phyloP scores from a whole-genome alignment of 176 grass and related monocot species.

The Rhynchospora tenuis region DNA sequence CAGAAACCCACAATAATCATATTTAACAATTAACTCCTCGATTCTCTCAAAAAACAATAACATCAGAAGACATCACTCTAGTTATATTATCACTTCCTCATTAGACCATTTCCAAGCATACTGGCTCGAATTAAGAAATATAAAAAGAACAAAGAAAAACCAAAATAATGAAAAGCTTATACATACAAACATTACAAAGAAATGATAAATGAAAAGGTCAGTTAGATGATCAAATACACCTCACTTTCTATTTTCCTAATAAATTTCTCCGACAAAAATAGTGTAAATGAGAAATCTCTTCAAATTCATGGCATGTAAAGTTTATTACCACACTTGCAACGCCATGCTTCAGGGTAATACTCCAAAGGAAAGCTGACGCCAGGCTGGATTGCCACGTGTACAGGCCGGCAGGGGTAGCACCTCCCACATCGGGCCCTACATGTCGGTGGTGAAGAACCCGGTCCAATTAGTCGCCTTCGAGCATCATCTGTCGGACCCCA shows the following conservation, averaged over 20 bases:
- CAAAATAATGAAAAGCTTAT: constrained; percentile 17
- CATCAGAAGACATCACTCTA: background rate
- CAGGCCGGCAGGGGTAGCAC: constrained; percentile 53
- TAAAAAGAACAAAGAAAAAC: background rate
- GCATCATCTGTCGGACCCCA: constrained; percentile 17
- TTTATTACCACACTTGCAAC: constrained; percentile 84
- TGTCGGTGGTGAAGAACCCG: constrained; percentile 70
- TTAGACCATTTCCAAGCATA: background rate
- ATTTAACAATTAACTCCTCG: background rate
- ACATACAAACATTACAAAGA: constrained; percentile 30
- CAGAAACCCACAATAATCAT: constrained; percentile 28
- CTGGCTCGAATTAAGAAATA: background rate
- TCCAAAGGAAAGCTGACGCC: constrained; percentile 58
- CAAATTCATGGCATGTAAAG: constrained; percentile 67
- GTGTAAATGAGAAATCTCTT: constrained; percentile 18
- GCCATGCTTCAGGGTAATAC: constrained; percentile 92
- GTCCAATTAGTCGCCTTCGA: constrained; percentile 50
- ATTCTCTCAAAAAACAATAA: background rate
- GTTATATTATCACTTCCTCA: constrained; percentile 7
- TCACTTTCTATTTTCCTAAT: constrained; percentile 19
- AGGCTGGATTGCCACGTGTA: constrained; percentile 73
- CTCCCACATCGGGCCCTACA: constrained; percentile 57
- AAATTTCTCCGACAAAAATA: background rate
- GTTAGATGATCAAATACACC: constrained; percentile 13
- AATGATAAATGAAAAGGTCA: constrained; percentile 13